Percentiles rank a stretch among this genome's conserved stretches.
These are phyloP conservation scores for Symbiodinium pilosum DNA, from an alignment of 73 alveolate genomes.

Conservation along the genomic window DNA sequence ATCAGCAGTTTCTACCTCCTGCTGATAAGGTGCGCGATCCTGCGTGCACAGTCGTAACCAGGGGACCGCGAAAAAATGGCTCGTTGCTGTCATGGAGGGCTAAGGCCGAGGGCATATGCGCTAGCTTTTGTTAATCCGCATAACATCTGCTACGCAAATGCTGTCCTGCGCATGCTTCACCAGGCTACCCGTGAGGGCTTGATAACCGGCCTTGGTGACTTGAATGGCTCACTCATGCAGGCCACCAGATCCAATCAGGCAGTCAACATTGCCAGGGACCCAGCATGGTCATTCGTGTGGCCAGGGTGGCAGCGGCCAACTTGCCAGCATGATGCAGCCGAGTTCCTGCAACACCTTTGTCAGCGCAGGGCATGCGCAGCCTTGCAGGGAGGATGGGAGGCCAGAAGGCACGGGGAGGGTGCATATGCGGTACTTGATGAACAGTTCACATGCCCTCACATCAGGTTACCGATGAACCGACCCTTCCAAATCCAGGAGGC, in stretches of 20 bases:
- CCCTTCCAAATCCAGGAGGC: no score
- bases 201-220: no score
- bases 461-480: no score
- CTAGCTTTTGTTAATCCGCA: no score
- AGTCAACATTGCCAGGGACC: neutral
- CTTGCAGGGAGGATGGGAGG: neutral
- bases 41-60: no score
- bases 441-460: neutral
- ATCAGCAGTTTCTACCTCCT: no score
- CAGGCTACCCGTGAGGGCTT: neutral
- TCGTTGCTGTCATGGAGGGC: neutral
- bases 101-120: no score
- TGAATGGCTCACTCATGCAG: no score
- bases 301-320: neutral
- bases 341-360: neutral
- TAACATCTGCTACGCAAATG: no score
- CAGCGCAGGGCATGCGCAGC: neutral
- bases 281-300: neutral
- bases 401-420: neutral
- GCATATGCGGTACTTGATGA: neutral
- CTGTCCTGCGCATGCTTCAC: no score
- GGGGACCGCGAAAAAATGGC: neutral
- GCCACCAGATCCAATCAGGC: neutral
- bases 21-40: no score
- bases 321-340: neutral